A percentile compares a stretch with the other conserved stretches of the same genome.
These are phyloP conservation scores for Rheum nobile DNA, from an alignment of 148 eudicot genomes.

Conservation along the genomic window DNA sequence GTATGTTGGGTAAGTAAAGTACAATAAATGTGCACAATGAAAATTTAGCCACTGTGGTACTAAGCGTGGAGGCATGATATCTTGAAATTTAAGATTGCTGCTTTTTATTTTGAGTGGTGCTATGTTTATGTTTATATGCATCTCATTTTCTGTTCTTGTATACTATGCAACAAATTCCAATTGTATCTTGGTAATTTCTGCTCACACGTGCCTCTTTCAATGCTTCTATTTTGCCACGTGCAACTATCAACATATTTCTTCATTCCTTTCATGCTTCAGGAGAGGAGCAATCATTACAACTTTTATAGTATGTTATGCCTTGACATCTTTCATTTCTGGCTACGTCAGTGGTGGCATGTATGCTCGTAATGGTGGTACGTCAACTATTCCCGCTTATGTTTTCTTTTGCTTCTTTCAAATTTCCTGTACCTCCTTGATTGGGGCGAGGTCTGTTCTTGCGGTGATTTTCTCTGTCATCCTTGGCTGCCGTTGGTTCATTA, in stretches of 20 bases:
- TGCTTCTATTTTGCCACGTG: not conserved
- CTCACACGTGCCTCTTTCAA: not conserved
- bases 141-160: not conserved
- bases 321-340: constrained; percentile 81
- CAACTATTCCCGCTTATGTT: not conserved
- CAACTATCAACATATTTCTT: not conserved
- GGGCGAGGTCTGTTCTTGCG: not conserved
- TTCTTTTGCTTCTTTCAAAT: not conserved
- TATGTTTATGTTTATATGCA: not conserved
- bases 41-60: not conserved
- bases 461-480: not conserved
- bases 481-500: not conserved
- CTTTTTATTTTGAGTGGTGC: not conserved
- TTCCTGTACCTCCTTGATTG: not conserved
- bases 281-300: constrained; percentile 86
- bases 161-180: not conserved
- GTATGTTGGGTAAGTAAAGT: constrained; percentile 52
- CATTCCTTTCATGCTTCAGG: constrained; percentile 26
- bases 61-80: not conserved
- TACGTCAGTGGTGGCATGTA: constrained; percentile 94
- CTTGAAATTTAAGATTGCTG: not conserved
- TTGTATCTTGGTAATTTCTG: not conserved
- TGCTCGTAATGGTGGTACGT: constrained; percentile 67
- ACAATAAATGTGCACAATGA: not conserved
- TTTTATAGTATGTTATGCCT: constrained; percentile 69